These are phyloP conservation scores for Heterobasidion parviporum DNA, from an alignment of 1,284 basidiomycete genomes.

Conservation along the genomic window DNA sequence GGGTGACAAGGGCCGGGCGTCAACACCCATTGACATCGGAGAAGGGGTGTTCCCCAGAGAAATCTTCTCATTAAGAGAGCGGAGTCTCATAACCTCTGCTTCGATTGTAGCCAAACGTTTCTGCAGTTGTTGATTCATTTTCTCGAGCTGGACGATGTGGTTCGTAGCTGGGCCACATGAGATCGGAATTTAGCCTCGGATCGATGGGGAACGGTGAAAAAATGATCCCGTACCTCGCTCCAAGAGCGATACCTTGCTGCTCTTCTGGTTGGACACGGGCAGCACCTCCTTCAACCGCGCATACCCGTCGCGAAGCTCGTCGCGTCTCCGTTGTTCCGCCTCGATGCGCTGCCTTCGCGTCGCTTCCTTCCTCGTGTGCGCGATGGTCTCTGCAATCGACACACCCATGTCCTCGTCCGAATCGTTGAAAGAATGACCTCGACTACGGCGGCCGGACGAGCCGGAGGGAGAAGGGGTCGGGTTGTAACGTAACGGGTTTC, in stretches of 20 bases:
- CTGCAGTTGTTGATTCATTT: constrained; percentile 59
- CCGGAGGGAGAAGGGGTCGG: constrained; percentile 71
- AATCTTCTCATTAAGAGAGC: constrained; percentile 72
- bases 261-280: constrained; percentile 80
- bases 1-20: constrained; percentile 53
- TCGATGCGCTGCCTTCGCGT: constrained; percentile 76
- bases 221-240: constrained; percentile 60
- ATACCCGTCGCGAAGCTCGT: constrained; percentile 84
- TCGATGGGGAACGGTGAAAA: constrained; percentile 3
- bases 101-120: constrained; percentile 55
- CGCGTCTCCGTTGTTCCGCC: constrained; percentile 78
- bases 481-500: constrained; percentile 58
- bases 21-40: constrained; percentile 35
- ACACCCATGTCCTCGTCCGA: constrained; percentile 69
- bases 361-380: constrained; percentile 73
- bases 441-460: constrained; percentile 56
- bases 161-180: constrained; percentile 55
- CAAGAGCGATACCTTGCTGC: constrained; percentile 80
- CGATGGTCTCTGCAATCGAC: constrained; percentile 55
- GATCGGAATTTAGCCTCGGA: not conserved
- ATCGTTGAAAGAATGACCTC: constrained; percentile 65
- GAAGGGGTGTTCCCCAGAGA: constrained; percentile 52
- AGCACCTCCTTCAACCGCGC: constrained; percentile 79
- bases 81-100: constrained; percentile 56
- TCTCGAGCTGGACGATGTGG: constrained; percentile 64